Evolutionary conservation across 768 basidiomycete species (phyloP).

Genomic region (Phallus indusiatus): DNA sequence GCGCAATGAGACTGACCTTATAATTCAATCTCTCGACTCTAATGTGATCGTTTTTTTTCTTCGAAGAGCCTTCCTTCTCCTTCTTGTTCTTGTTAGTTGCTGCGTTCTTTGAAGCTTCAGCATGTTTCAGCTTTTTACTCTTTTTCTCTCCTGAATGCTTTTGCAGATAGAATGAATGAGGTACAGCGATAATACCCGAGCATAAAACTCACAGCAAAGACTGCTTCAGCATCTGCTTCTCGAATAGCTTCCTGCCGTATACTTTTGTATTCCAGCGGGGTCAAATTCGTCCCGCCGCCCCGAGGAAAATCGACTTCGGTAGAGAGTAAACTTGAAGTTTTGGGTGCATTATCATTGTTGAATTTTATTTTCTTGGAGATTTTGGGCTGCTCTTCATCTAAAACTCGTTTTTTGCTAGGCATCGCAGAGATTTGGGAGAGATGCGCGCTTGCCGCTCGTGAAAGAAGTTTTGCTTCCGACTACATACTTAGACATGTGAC

Average conservation of each 20-base stretch:
- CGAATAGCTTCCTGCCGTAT: constrained; percentile 75
- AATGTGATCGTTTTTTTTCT: constrained; percentile 39
- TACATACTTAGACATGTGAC: too few relatives aligned
- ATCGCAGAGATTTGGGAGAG: constrained; percentile 13
- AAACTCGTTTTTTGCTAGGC: constrained; percentile 50
- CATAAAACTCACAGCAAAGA: constrained; percentile 44
- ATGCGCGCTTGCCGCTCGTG: neutral
- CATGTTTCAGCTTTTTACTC: constrained; percentile 41
- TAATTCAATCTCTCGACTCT: constrained; percentile 91
- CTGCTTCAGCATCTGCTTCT: constrained; percentile 73
- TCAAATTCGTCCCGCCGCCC: constrained; percentile 85
- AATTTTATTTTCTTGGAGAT: constrained; percentile 58
- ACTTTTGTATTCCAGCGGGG: constrained; percentile 81
- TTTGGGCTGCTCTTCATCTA: constrained; percentile 42
- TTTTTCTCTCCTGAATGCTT: constrained; percentile 37
- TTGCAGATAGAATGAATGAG: constrained; percentile 6
- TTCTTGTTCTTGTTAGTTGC: neutral
- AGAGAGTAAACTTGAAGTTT: constrained; percentile 29
- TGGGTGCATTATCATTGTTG: constrained; percentile 23
- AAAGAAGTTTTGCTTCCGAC: neutral
- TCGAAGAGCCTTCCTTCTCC: constrained; percentile 25
- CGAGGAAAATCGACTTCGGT: constrained; percentile 92
- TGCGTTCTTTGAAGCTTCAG: constrained; percentile 23
- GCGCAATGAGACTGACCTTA: constrained; percentile 44
- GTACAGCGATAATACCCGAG: neutral